Base-by-base conservation (phyloP, 1,284 basidiomycete species). In the Peniophora sp. region DNA sequence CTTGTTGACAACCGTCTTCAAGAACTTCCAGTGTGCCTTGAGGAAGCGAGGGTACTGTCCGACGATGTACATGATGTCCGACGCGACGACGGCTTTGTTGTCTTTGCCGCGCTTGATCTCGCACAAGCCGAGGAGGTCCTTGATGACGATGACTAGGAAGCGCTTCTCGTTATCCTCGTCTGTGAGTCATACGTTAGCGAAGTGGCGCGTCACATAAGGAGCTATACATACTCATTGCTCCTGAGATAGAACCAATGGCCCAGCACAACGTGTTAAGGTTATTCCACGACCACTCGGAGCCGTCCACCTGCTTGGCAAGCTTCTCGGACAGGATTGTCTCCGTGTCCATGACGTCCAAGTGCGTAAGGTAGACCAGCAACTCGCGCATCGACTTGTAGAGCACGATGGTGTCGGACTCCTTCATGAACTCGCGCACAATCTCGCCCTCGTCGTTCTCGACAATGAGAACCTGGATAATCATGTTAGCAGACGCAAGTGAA, bases 1-100 rank as follows among this genome's bases (percentile, higher is more conserved):
- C 71, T 99, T 99, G 76, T 99, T 99, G 57, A 99, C 97, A 47
- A 99, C 97, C 3, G 97, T 99, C 78, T 99, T 99, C 66, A 99
- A 74, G 82, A 99, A 99, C 73, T 98, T 99, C 97, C 97, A 99
- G 68, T 99, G 97, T 20, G 97, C 97, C 68, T 99, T 99, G 63
- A 99, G 83, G 85, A 99, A 99, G 32, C 97, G 85, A 48, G 97
- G 97, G 65, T 99, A 99, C 71, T 99, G 97, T 48, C 97, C 97
- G 60, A 99, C 97, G 62, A 99, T 99, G 70, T 99, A 99, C 97
- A 99, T 99, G 73, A 99, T 99, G 66, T 99, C 94, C 39, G 96
- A 98, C 2, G 97, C 97, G 55, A 99, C 97, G 54, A 99, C 95
- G 1, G 97, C 97, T 69, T 99, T 99, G 81, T 99, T 99, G 73